Evolutionary conservation across 306 rosid species (phyloP).

Genomic region (Senna tora): DNA sequence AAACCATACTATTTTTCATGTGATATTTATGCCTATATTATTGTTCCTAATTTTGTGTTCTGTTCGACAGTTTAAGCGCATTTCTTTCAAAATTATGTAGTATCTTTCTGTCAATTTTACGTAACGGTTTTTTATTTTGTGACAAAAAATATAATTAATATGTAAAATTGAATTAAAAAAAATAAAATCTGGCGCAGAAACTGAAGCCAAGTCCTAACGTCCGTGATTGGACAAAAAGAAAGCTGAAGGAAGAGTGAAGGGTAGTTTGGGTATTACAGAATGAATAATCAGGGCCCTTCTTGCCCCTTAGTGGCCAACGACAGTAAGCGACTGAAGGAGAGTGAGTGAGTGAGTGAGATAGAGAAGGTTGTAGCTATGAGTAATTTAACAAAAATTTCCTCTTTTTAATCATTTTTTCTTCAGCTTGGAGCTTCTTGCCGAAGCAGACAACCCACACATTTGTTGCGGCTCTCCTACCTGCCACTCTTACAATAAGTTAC

Average conservation of each 20-base stretch:
- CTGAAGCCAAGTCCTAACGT: no score
- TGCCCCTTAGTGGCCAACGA: conserved; percentile 14
- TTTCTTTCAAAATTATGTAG: no score
- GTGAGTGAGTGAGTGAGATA: neutral
- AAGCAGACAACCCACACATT: conserved; percentile 38
- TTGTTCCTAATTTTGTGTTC: no score
- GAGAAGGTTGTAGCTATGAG: neutral
- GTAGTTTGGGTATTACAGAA: neutral
- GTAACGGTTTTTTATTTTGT: no score
- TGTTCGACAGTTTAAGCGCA: no score
- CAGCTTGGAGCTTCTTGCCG: neutral
- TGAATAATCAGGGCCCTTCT: neutral
- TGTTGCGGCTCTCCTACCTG: conserved; percentile 46
- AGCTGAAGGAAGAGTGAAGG: neutral
- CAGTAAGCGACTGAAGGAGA: neutral
- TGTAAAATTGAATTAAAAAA: no score
- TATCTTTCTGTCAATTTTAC: no score
- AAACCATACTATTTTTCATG: no score
- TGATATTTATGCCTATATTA: no score
- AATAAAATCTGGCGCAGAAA: no score
- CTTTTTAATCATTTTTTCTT: neutral
- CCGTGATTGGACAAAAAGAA: no score
- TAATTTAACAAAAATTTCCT: conserved; percentile 14
- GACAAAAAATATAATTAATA: no score
- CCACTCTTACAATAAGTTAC: conserved; percentile 7